phyloP scores from a whole-genome alignment of 805 yeast genomes.

The Candida morakotiae region DNA sequence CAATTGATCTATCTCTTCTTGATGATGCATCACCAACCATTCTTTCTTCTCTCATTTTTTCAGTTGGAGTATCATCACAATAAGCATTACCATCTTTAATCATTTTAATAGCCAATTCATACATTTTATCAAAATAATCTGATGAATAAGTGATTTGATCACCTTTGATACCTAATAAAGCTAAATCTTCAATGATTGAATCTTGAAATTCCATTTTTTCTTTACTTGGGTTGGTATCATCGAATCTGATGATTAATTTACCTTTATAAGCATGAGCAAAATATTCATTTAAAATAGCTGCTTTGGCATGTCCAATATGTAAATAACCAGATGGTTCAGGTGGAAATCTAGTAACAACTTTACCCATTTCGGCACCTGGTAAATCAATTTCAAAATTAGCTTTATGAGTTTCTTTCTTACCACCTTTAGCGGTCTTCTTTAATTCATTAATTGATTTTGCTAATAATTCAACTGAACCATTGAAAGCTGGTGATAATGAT shows the following conservation, averaged over 20 bases:
- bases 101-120: constrained; percentile 76
- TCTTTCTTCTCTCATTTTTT: constrained; percentile 97
- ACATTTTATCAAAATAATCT: constrained; percentile 90
- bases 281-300: constrained; percentile 93
- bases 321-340: constrained; percentile 99
- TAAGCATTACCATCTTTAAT: constrained; percentile 96
- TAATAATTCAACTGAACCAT: constrained; percentile 63
- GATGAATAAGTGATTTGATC: constrained; percentile 87
- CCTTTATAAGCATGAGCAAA: constrained; percentile 96
- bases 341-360: constrained; percentile 98
- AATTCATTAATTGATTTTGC: constrained; percentile 68
- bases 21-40: constrained; percentile 93
- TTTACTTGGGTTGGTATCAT: constrained; percentile 96
- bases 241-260: constrained; percentile 93
- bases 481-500: constrained; percentile 55
- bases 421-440: constrained; percentile 59
- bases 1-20: constrained; percentile 89
- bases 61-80: constrained; percentile 94
- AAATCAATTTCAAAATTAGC: constrained; percentile 94
- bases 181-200: constrained; percentile 88
- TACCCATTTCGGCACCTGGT: constrained; percentile 85
- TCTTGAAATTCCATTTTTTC: constrained; percentile 95
- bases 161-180: constrained; percentile 88
- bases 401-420: constrained; percentile 82
- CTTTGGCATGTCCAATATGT: constrained; percentile 99